Evolutionary conservation across 164 flowering plant genomes (phyloP).

Genomic region (Warburgia ugandensis): DNA sequence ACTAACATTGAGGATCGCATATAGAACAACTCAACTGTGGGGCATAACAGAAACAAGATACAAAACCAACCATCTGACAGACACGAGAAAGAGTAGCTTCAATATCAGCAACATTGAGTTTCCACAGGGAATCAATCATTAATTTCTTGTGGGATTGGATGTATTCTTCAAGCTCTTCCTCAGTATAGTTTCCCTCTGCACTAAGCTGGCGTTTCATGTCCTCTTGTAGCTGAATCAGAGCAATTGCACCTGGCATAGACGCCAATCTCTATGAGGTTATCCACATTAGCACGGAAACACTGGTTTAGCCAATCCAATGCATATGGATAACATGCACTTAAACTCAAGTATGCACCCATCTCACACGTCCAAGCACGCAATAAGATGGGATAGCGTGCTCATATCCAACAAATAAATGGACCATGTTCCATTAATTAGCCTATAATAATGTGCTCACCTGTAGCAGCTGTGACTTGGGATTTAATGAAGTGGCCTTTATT

Average conservation of each 20-base stretch:
- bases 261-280: neutral
- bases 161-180: constrained; percentile 85
- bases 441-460: constrained; percentile 40
- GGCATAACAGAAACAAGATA: neutral
- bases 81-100: constrained; percentile 95
- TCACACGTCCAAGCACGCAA: too few species aligned
- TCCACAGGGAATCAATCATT: constrained; percentile 97
- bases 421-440: neutral
- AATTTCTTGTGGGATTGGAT: constrained; percentile 76
- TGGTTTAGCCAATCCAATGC: neutral
- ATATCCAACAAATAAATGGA: neutral
- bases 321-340: neutral
- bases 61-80: constrained; percentile 75
- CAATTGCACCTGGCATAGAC: constrained; percentile 59
- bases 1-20: neutral
- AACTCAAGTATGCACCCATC: too few species aligned
- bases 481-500: constrained; percentile 95
- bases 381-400: neutral
- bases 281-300: neutral
- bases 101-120: constrained; percentile 96
- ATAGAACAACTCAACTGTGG: neutral
- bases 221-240: constrained; percentile 90
- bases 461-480: constrained; percentile 98
- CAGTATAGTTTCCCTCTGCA: constrained; percentile 87
- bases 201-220: constrained; percentile 91